A percentile compares a stretch with the other conserved stretches of the same genome.
Evolutionary conservation across 2,329 filamentous ascomycete genomes (phyloP).

Genomic region (Aspergillus felis): DNA sequence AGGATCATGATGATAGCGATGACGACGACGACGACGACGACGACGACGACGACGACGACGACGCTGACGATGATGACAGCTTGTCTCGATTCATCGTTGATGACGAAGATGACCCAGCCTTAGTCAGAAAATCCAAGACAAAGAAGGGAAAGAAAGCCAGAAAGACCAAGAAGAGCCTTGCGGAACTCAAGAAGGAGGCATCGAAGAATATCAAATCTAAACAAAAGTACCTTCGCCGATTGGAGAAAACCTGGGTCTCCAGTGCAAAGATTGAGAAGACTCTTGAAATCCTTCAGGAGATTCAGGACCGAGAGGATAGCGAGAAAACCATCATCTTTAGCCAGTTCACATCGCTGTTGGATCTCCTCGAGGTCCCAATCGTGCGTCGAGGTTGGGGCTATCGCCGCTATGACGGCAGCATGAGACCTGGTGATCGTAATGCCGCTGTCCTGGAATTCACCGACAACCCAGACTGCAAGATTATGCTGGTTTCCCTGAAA

Average conservation of each 20-base stretch:
- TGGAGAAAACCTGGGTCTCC: conserved; percentile 65
- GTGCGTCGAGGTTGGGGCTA: conserved; percentile 55
- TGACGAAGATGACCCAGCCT: conserved; percentile 45
- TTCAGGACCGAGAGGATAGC: conserved; percentile 47
- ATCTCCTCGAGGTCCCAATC: conserved; percentile 71
- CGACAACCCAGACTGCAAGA: conserved; percentile 55
- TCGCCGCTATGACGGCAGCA: conserved; percentile 72
- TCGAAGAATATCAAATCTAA: conserved; percentile 62
- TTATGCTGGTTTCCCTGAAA: conserved; percentile 76
- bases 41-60: conserved; percentile 37
- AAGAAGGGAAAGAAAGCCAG: conserved; percentile 33
- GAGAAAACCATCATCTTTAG: conserved; percentile 82
- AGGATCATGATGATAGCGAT: no score
- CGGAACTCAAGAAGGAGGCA: conserved; percentile 43
- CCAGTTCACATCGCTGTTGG: conserved; percentile 74
- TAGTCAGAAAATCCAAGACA: conserved; percentile 35
- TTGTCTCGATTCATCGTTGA: conserved; percentile 16
- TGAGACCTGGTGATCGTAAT: conserved; percentile 64
- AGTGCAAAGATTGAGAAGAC: conserved; percentile 73
- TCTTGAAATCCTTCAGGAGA: conserved; percentile 58
- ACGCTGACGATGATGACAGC: conserved; percentile 33
- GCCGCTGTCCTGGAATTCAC: conserved; percentile 65
- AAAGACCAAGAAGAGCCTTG: conserved; percentile 45
- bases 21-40: conserved; percentile 18
- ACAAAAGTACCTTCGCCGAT: conserved; percentile 64